Conservation (phyloP, 2,329 filamentous ascomycete genomes). For the Neodidymelliopsis sp. region DNA sequence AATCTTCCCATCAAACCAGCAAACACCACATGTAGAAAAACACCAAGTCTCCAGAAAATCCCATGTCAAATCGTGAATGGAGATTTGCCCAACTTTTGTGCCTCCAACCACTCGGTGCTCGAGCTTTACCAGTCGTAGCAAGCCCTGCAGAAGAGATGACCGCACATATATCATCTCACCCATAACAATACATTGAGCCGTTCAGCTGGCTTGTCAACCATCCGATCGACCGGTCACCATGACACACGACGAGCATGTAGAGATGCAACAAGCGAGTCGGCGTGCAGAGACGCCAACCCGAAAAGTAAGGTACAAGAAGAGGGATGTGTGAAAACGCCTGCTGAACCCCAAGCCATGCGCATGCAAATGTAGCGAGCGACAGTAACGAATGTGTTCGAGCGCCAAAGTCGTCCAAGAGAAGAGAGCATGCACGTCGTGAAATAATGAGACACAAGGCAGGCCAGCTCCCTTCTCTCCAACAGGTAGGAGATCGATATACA, state of each 20-base stretch:
- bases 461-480: slow-evolving; percentile 44
- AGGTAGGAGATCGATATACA: slow-evolving; percentile 28
- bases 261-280: slow-evolving; percentile 8
- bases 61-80: slow-evolving; percentile 3
- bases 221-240: neutral
- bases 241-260: slow-evolving; percentile 7
- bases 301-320: slow-evolving; percentile 39
- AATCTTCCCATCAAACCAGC: slow-evolving; percentile 8
- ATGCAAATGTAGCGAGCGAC: slow-evolving; percentile 15
- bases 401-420: slow-evolving; percentile 17
- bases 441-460: slow-evolving; percentile 38
- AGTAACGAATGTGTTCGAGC: slow-evolving; percentile 12
- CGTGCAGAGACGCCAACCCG: slow-evolving; percentile 11
- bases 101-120: neutral
- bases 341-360: slow-evolving; percentile 18
- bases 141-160: neutral
- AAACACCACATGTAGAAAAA: slow-evolving; percentile 7
- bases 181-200: slow-evolving; percentile 13
- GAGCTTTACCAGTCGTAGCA: slow-evolving; percentile 1
- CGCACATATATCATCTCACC: slow-evolving; percentile 11
- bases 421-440: slow-evolving; percentile 40
- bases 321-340: slow-evolving; percentile 15
- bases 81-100: slow-evolving; percentile 13
- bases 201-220: slow-evolving; percentile 2
- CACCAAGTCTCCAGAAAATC: slow-evolving; percentile 4